Evolutionary conservation across 2,329 filamentous ascomycete genomes (phyloP).

Genomic region (Claviceps sp.): DNA sequence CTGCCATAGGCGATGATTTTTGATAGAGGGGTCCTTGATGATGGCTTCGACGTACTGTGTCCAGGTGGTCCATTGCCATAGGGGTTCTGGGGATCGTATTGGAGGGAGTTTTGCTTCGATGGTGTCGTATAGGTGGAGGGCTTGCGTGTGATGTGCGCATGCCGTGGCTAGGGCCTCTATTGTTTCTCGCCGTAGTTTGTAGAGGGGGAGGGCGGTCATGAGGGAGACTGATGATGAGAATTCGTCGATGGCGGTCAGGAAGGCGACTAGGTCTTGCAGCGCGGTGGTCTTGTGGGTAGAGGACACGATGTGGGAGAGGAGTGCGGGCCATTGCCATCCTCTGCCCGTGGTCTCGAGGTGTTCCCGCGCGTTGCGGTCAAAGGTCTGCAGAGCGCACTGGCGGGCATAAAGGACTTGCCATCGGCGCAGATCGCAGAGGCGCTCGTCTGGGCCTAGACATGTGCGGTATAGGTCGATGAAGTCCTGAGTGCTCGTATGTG

Average conservation of each 20-base stretch:
- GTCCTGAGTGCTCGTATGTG: conserved; percentile 4
- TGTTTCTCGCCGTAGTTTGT: conserved; percentile 3
- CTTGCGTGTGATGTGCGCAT: conserved; percentile 14
- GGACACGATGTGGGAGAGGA: conserved; percentile 7
- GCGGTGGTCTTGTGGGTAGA: background rate
- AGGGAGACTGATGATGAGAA: conserved; percentile 5
- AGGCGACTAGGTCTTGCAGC: conserved; percentile 8
- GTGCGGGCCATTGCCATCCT: conserved; percentile 8
- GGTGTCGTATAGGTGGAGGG: conserved; percentile 12
- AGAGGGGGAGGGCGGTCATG: conserved; percentile 5
- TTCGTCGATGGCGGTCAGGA: conserved; percentile 8
- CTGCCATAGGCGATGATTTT: conserved; percentile 14
- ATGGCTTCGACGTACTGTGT: conserved; percentile 17
- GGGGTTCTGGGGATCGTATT: background rate
- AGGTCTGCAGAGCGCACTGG: conserved; percentile 3
- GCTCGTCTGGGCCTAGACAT: background rate
- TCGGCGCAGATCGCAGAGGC: conserved; percentile 9
- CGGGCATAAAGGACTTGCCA: conserved; percentile 12
- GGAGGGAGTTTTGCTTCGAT: conserved; percentile 3
- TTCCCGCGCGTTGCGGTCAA: conserved; percentile 1
- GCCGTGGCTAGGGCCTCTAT: conserved; percentile 9
- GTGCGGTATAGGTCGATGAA: conserved; percentile 7
- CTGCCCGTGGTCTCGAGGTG: too few relatives aligned
- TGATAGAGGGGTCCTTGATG: conserved; percentile 18
- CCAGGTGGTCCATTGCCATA: conserved; percentile 23